Evolutionary conservation across 345 rosid species (phyloP), one percentile per base, ranked within the genome.

Genomic region (Sonneratia alba): DNA sequence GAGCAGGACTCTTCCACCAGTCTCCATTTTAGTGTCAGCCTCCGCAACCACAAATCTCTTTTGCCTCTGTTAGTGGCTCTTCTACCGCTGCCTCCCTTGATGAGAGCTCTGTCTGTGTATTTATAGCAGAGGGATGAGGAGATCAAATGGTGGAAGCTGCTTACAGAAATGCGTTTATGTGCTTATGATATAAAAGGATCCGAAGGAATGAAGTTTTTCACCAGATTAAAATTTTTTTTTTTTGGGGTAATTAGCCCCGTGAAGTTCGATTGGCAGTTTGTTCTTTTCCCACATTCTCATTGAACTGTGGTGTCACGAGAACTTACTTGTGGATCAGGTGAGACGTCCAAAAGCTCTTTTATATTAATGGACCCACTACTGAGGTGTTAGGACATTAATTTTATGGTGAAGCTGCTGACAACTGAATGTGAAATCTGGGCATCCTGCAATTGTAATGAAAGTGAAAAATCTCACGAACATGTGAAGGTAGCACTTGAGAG

Each of bases 11-110:
- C 73, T 81, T 19, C 61, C 53, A n/a, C 66, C 13, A 7, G 32
- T 69, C 51, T 51, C 78, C 84, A 81, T 68, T 43, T 74, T 13
- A 22, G 22, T 32, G 16, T 47, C 16, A 47, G 51, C 51, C 51
- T 11, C 51, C 3, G 51, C 51, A 47, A 14, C 51, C 51, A 47
- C 51, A 47, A 14, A 47, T 47, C 13, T 47, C 51, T 8, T 10
- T 3, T 53, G 55, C 3, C n/a, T 53, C 59, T 53, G 27, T n/a
- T 57, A 57, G 21, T 22, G 32, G 12, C 11, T 8, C 59, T 18
- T 21, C 59, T 18, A 4, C 6, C 16, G 59, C 22, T 57, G 11
- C 13, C 21, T 57, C 34, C 0, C 63, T 57, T 22, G 34, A 57
- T 57, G 32, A 6, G 27, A 22, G 62, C 24, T n/a, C 2, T n/a